A percentile compares a stretch with the other conserved stretches of the same genome.
Conservation (phyloP, 257 asterid genomes). For the Nicotiana benthamiana region DNA sequence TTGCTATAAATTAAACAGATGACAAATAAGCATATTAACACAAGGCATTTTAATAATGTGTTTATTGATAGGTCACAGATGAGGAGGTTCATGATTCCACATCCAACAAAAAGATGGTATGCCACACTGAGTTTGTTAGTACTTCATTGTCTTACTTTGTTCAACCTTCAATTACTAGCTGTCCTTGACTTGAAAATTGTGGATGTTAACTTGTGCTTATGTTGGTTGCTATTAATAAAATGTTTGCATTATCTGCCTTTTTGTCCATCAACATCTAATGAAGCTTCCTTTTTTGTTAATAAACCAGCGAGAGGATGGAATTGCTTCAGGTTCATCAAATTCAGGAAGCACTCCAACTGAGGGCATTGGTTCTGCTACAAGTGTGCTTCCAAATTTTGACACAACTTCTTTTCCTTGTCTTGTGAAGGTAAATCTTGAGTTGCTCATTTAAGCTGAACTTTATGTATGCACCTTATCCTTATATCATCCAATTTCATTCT, state of each 20-base stretch:
- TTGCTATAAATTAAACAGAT: neutral
- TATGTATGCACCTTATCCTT: neutral
- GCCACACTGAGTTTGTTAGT: constrained; percentile 11
- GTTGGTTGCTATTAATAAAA: neutral
- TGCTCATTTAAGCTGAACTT: neutral
- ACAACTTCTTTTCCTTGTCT: constrained; percentile 52
- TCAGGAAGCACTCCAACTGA: constrained; percentile 28
- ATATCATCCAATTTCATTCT: too few relatives aligned
- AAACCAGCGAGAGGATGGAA: constrained; percentile 50
- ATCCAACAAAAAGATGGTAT: constrained; percentile 61
- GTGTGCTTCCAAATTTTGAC: constrained; percentile 31
- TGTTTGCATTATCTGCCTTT: neutral
- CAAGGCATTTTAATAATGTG: neutral
- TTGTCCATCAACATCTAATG: neutral
- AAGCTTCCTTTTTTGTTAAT: neutral
- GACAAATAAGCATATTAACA: neutral
- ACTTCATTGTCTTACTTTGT: neutral
- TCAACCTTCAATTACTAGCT: neutral
- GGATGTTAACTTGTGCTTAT: neutral
- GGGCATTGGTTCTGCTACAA: constrained; percentile 25
- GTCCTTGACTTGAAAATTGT: neutral
- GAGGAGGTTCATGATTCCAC: constrained; percentile 43
- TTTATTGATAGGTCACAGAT: constrained; percentile 34
- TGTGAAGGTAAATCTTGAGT: constrained; percentile 50
- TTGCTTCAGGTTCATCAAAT: constrained; percentile 22